Evolutionary conservation across 495 filamentous ascomycete species (phyloP), one percentile per base, ranked within the genome.

Genomic region (Massariosphaeria phaeospora): DNA sequence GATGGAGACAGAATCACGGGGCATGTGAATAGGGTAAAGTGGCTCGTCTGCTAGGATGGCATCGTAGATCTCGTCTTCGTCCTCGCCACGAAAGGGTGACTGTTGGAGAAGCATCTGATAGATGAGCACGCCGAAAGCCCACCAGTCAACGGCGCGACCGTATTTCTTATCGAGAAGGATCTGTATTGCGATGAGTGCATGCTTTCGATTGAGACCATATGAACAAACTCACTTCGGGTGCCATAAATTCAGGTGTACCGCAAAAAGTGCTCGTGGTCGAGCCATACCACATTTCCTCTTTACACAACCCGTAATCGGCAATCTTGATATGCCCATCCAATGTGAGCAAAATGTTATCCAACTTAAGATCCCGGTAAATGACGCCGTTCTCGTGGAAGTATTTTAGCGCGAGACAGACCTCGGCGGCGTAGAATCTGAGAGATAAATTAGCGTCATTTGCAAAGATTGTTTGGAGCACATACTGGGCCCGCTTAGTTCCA

Each of bases 81-180:
- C 93, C 68, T 99, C 93, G 65, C 93, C 93, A 66, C 93, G 86
- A 86, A 99, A 99, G 2, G 93, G 93, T 21, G 91, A 96, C 67
- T 99, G 93, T 66, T 99, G 93, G 34, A 99, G 82, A 36, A 99
- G 84, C 93, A 99, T 99, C 74, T 99, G 93, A 71, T 99, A 99
- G 58, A 99, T 99, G 55, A 99, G 76, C 29, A 99, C 93, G 64
- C 93, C 93, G 70, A 99, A 99, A n/a, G 93, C 93, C 93, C 93
- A 99, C 93, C 93, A 99, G 70, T 99, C 93, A 52, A 99, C 93
- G n/a, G 93, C 91, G 44, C 93, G 84, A 33, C 91, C 93, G 68
- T 97, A 99, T 68, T 95, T 95, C 77, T 97, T 97, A 70, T 99
- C 93, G 51, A 99, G 79, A 9, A 99, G 74, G 72, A 99, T 99